Evolutionary conservation across 1,284 basidiomycete genomes (phyloP), one percentile per base, ranked within the genome.

Genomic region (Entoloma clypeatum): DNA sequence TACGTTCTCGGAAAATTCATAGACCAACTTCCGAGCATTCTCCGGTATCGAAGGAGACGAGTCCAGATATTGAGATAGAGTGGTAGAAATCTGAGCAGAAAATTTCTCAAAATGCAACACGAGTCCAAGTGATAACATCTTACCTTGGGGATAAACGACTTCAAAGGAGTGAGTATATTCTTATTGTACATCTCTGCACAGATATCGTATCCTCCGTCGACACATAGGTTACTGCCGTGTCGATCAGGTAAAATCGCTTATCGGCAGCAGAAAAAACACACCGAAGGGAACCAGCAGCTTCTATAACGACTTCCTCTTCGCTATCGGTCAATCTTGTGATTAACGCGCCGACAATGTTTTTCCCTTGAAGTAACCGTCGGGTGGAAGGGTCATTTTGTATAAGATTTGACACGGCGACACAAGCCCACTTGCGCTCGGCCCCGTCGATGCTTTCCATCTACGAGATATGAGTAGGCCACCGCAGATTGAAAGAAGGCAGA

Each of bases 151-250:
- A 90, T 71, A 53, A 87, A 86, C 0, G 73, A 72, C 54, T 71
- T 79, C 42, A 92, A 62, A 0, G 87, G 88, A 1, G 80, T 72
- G 41, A 95, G 70, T 39, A 96, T 81, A 51, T 87, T 87, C 69
- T 96, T 96, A 65, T 97, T 96, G 65, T 86, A 94, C 90, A 97
- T 95, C 63, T 96, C 91, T 3, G 86, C 88, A 54, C 92, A 93
- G 29, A 95, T 87, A 55, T 95, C 91, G 55, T 87, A 87, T 29
- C 92, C 92, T 16, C 90, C 92, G 58, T 96, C 92, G 55, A 97
- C 86, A 54, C 91, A 93, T 17, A 96, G 65, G 65, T 96, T 97
- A 50, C 92, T 93, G 54, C 17, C 37, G 24, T 29, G 16, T 36
- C 34, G 53, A 36, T 45, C 21, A 38, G 39, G 19, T 19, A 22